Conservation (phyloP, 495 filamentous ascomycete genomes). For the Thermothielavioides terrestris region DNA sequence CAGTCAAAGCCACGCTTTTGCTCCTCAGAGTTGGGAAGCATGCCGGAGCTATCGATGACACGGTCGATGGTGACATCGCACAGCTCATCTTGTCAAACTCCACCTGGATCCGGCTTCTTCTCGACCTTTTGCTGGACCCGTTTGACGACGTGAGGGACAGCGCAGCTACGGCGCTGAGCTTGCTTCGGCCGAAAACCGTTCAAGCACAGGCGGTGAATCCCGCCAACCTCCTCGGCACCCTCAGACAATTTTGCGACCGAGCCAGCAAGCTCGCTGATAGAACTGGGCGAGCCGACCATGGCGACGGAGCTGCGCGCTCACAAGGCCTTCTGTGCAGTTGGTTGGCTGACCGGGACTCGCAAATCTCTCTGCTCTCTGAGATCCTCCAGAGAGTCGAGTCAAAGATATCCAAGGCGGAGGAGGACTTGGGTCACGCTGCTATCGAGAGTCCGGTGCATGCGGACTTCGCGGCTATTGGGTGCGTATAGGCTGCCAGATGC, state of each 20-base stretch:
- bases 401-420: slow-evolving; percentile 47
- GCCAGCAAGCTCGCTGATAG: slow-evolving; percentile 49
- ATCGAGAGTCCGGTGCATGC: slow-evolving; percentile 62
- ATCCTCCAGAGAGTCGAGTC: slow-evolving; percentile 45
- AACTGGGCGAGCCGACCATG: slow-evolving; percentile 76
- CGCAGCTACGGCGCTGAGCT: slow-evolving; percentile 50
- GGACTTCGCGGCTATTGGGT: slow-evolving; percentile 57
- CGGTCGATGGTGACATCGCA: slow-evolving; percentile 18
- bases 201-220: neutral
- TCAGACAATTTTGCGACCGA: slow-evolving; percentile 33
- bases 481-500: slow-evolving; percentile 16
- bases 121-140: slow-evolving; percentile 75
- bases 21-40: slow-evolving; percentile 47
- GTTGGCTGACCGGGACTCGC: slow-evolving; percentile 32
- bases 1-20: slow-evolving; percentile 56
- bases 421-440: slow-evolving; percentile 51
- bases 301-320: slow-evolving; percentile 69
- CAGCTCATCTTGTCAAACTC: slow-evolving; percentile 13
- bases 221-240: slow-evolving; percentile 17
- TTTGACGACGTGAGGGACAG: slow-evolving; percentile 82
- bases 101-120: slow-evolving; percentile 54
- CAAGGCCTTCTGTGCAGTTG: slow-evolving; percentile 42
- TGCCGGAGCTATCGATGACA: slow-evolving; percentile 20
- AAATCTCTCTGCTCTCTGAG: slow-evolving; percentile 34
- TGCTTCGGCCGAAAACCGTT: slow-evolving; percentile 23